Conservation (phyloP, 768 basidiomycete species). For the Mycena albidolilacea region DNA sequence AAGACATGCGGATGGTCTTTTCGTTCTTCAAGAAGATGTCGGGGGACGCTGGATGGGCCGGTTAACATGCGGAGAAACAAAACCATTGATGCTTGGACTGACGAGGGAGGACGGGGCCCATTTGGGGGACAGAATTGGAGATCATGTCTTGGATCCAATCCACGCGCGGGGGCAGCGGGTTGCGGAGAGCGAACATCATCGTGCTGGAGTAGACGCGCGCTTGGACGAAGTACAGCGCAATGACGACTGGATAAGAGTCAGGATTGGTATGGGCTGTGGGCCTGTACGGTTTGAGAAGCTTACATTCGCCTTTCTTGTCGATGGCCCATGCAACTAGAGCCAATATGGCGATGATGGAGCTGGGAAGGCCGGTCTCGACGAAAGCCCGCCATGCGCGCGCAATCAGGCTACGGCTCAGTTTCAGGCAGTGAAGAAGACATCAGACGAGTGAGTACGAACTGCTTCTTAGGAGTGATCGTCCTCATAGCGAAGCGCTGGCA, state of each 20-base stretch:
- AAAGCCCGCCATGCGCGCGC: conserved; percentile 23
- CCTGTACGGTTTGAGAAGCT: background rate
- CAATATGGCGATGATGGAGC: conserved; percentile 28
- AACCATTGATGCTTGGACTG: background rate
- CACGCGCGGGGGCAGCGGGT: conserved; percentile 14
- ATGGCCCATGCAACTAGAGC: conserved; percentile 33
- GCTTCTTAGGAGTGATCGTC: background rate
- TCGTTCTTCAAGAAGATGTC: conserved; percentile 33
- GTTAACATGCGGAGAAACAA: background rate
- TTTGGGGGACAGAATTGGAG: conserved; percentile 18
- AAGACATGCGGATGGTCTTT: conserved; percentile 5
- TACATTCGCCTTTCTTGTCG: conserved; percentile 23
- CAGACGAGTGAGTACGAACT: background rate
- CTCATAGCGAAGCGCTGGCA: conserved; percentile 34
- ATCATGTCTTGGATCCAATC: conserved; percentile 34
- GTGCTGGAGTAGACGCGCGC: conserved; percentile 37
- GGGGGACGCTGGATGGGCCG: conserved; percentile 8
- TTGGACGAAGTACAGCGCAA: conserved; percentile 34
- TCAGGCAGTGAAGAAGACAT: background rate
- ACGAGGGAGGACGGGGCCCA: conserved; percentile 24
- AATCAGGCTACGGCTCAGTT: background rate
- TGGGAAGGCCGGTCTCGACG: conserved; percentile 34
- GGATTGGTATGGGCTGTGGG: background rate
- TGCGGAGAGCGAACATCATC: conserved; percentile 27
- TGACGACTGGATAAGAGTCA: conserved; percentile 9